Percentiles rank a stretch among this genome's conserved stretches.
Conservation (phyloP, 164 flowering plant species). For the Stephania cephalantha region DNA sequence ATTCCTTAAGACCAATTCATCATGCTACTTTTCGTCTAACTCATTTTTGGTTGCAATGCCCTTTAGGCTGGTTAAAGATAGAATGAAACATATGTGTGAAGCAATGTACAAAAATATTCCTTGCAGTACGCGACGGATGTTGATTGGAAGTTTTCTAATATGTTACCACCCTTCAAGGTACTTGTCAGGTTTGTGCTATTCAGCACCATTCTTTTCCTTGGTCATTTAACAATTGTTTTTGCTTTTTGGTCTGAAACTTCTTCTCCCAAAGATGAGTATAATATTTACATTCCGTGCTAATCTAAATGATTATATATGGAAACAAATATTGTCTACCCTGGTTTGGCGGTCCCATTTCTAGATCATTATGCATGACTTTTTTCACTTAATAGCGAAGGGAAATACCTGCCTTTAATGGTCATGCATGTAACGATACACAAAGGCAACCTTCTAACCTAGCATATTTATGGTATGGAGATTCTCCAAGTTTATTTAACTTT, state of each 20-base stretch:
- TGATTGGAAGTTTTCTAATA: slow-evolving; percentile 39
- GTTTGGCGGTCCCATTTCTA: no score
- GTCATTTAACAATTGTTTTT: neutral
- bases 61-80: slow-evolving; percentile 24
- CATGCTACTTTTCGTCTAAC: neutral
- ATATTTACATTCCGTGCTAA: no score
- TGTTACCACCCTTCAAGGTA: slow-evolving; percentile 68
- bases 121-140: slow-evolving; percentile 44
- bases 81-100: slow-evolving; percentile 25
- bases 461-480: no score
- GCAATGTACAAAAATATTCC: slow-evolving; percentile 21
- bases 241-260: no score
- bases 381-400: neutral
- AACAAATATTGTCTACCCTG: no score
- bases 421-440: no score
- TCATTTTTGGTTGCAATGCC: slow-evolving; percentile 10
- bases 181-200: slow-evolving; percentile 68
- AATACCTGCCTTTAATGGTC: neutral
- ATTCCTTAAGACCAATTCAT: no score
- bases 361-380: no score
- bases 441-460: no score
- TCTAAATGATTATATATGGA: neutral
- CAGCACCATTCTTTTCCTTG: slow-evolving; percentile 7
- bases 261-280: no score
- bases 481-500: no score